phyloP scores from a whole-genome alignment of 2,329 filamentous ascomycete genomes.

The Beauveria varroae region DNA sequence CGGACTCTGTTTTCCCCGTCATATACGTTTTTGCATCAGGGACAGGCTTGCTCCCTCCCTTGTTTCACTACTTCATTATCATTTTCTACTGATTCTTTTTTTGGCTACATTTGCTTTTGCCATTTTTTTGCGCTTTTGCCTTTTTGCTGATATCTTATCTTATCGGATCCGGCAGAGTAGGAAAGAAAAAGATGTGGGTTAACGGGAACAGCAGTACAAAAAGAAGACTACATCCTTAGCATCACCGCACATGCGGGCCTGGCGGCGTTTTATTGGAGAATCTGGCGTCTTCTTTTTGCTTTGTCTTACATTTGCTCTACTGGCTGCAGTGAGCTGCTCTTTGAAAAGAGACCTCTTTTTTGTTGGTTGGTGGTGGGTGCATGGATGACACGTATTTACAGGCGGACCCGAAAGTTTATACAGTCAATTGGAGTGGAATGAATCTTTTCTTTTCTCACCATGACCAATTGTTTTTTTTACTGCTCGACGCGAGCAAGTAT shows the following conservation, averaged over 20 bases:
- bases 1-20: neutral
- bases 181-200: neutral
- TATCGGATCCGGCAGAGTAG: neutral
- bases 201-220: neutral
- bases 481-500: neutral
- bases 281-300: slow-evolving; percentile 10
- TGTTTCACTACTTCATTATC: neutral
- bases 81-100: neutral
- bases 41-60: slow-evolving; percentile 4
- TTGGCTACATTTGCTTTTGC: slow-evolving; percentile 5
- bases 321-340: neutral
- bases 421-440: slow-evolving; percentile 10
- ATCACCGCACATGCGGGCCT: slow-evolving; percentile 9
- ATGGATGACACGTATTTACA: slow-evolving; percentile 1
- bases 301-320: slow-evolving; percentile 10
- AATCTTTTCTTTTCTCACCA: neutral
- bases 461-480: neutral
- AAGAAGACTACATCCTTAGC: slow-evolving; percentile 7
- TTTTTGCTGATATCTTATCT: neutral
- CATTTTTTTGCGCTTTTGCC: neutral
- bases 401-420: slow-evolving; percentile 1
- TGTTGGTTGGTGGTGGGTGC: neutral
- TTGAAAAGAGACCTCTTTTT: neutral
- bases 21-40: slow-evolving; percentile 8
- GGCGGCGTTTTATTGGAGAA: slow-evolving; percentile 10